phyloP scores from a whole-genome alignment of 257 asterid genomes.

The Cordia subcordata region DNA sequence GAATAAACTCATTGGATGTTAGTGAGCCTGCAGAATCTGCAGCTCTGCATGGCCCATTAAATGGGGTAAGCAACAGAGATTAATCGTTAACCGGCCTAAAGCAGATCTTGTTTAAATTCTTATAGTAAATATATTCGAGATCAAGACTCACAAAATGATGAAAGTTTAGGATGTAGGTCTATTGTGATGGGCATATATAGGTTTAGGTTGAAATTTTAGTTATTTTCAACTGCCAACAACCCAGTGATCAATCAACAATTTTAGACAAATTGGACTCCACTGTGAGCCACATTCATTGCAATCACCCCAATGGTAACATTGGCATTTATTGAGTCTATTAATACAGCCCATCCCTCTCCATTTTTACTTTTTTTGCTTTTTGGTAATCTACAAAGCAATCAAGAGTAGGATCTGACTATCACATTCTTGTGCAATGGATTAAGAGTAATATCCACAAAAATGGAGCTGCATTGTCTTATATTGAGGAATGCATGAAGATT shows the following conservation, averaged over 20 bases:
- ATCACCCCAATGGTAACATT: conserved; percentile 7
- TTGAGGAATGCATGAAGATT: too few relatives aligned
- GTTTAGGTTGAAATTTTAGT: background rate
- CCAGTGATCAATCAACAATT: conserved; percentile 9
- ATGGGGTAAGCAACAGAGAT: too few relatives aligned
- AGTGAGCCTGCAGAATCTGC: conserved; percentile 19
- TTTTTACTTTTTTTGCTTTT: background rate
- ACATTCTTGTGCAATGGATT: too few relatives aligned
- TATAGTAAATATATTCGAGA: too few relatives aligned
- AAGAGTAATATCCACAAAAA: too few relatives aligned
- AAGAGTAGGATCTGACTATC: too few relatives aligned
- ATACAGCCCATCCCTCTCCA: background rate
- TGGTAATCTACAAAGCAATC: too few relatives aligned
- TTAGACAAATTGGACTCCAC: conserved; percentile 11
- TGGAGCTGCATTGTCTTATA: too few relatives aligned
- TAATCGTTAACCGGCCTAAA: too few relatives aligned
- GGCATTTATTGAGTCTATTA: conserved; percentile 15
- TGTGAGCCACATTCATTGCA: conserved; percentile 22
- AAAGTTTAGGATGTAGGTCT: too few relatives aligned
- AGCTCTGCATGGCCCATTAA: conserved; percentile 20
- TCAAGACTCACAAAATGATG: too few relatives aligned
- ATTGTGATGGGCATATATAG: background rate
- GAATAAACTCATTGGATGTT: conserved; percentile 30
- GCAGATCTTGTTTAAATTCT: too few relatives aligned
- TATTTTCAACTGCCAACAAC: conserved; percentile 27